These are phyloP conservation scores for Cadophora sp. DNA, from an alignment of 2,329 filamentous ascomycete genomes.

Conservation along the genomic window DNA sequence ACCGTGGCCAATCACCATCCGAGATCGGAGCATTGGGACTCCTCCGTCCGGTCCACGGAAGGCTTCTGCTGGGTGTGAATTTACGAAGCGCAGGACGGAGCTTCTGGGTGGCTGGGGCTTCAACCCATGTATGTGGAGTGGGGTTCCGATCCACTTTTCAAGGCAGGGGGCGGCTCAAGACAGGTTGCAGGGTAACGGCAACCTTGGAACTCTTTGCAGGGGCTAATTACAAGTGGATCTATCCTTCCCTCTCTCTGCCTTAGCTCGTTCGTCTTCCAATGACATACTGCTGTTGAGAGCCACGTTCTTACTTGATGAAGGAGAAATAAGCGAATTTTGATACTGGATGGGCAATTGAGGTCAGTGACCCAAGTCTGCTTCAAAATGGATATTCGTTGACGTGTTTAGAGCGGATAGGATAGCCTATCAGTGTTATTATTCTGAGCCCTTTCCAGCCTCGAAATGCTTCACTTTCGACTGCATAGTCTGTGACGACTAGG, in stretches of 20 bases:
- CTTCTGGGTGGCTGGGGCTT: background rate
- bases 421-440: background rate
- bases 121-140: background rate
- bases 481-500: background rate
- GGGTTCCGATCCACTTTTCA: background rate
- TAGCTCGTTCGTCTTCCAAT: conserved; percentile 8
- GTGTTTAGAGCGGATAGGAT: background rate
- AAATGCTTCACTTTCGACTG: background rate
- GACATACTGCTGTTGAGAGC: background rate
- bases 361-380: background rate
- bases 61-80: background rate
- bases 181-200: background rate
- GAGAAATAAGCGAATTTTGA: conserved; percentile 13
- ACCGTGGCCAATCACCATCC: background rate
- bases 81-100: too few relatives aligned
- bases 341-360: background rate
- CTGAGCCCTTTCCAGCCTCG: background rate
- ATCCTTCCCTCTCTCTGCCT: background rate
- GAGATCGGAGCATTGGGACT: background rate
- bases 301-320: conserved; percentile 9
- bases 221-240: background rate
- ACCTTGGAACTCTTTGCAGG: background rate
- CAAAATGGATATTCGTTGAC: background rate
- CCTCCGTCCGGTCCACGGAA: background rate
- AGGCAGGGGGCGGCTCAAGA: background rate